Percentiles rank a stretch among this genome's conserved stretches.
Evolutionary conservation across 345 rosid genomes (phyloP).

Genomic region (Ceriops zippeliana): DNA sequence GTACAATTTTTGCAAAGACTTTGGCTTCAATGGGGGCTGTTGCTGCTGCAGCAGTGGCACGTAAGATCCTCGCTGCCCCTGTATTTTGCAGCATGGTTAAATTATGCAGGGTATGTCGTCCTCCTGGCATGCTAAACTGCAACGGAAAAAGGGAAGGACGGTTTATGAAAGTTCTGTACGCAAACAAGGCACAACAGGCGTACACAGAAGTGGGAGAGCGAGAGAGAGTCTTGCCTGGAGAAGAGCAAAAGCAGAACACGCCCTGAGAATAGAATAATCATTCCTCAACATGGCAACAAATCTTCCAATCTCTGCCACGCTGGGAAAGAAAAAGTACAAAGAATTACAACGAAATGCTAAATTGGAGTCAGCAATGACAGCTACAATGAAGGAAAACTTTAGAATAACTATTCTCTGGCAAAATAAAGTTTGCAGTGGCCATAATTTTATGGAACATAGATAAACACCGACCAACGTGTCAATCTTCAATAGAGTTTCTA

Average conservation of each 20-base stretch:
- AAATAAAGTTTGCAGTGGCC: too few species aligned
- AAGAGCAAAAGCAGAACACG: constrained; percentile 43
- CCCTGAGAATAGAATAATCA: constrained; percentile 28
- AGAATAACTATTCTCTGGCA: too few species aligned
- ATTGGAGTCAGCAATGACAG: not conserved
- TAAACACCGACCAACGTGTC: too few species aligned
- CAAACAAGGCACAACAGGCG: not conserved
- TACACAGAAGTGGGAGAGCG: not conserved
- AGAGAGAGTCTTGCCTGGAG: constrained; percentile 27
- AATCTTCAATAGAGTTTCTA: too few species aligned
- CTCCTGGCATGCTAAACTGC: constrained; percentile 43
- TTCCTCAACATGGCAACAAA: constrained; percentile 43
- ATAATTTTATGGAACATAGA: too few species aligned
- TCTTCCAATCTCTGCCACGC: constrained; percentile 39
- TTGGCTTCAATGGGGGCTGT: constrained; percentile 29
- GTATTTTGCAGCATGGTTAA: constrained; percentile 24
- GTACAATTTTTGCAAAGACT: constrained; percentile 36
- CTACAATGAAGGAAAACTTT: not conserved
- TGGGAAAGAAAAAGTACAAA: not conserved
- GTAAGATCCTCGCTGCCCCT: constrained; percentile 31
- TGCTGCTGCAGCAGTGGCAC: constrained; percentile 33
- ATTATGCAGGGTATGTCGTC: constrained; percentile 35
- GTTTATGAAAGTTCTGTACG: too few species aligned
- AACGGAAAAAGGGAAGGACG: not conserved
- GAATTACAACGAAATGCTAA: not conserved